Percentiles rank a stretch among this genome's conserved stretches.
Evolutionary conservation across 2,329 filamentous ascomycete species (phyloP).

Genomic region (Hansfordia pulvinata): DNA sequence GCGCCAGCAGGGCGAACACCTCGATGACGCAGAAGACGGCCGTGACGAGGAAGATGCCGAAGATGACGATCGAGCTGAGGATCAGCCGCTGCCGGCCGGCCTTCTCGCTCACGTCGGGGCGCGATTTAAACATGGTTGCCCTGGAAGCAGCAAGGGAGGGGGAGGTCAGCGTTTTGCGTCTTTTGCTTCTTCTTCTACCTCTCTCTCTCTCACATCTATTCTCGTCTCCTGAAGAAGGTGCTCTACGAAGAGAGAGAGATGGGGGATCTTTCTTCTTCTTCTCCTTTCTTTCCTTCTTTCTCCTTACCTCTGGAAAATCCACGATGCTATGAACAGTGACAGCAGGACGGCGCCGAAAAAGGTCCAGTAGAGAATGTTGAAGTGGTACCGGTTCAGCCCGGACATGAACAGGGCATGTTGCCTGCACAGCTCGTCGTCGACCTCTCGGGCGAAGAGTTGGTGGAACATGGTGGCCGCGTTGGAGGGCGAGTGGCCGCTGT

Average conservation of each 20-base stretch:
- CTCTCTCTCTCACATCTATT: too few species aligned
- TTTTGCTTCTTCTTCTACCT: constrained; percentile 1
- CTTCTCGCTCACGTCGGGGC: constrained; percentile 16
- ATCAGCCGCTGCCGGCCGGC: constrained; percentile 22
- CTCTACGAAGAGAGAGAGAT: too few species aligned
- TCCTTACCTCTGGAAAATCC: constrained; percentile 20
- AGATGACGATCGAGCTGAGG: constrained; percentile 26
- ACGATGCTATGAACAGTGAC: constrained; percentile 22
- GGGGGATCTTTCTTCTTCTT: too few species aligned
- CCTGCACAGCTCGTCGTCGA: constrained; percentile 18
- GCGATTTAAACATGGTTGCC: constrained; percentile 21
- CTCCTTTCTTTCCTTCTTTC: too few species aligned
- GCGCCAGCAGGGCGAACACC: constrained; percentile 35
- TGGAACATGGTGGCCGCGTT: too few species aligned
- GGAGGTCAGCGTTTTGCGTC: background rate
- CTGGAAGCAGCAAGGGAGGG: constrained; percentile 5
- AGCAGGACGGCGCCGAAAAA: constrained; percentile 23
- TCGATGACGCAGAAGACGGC: constrained; percentile 36
- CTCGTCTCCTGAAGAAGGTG: too few species aligned
- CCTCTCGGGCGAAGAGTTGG: too few species aligned
- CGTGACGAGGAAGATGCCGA: constrained; percentile 28
- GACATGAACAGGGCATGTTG: constrained; percentile 26
- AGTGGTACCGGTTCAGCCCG: constrained; percentile 18
- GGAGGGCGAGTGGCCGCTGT: too few species aligned
- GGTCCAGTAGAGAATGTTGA: constrained; percentile 25